Evolutionary conservation across 805 yeast species (phyloP), one percentile per base, ranked within the genome.

Genomic region (Millerozyma miso): DNA sequence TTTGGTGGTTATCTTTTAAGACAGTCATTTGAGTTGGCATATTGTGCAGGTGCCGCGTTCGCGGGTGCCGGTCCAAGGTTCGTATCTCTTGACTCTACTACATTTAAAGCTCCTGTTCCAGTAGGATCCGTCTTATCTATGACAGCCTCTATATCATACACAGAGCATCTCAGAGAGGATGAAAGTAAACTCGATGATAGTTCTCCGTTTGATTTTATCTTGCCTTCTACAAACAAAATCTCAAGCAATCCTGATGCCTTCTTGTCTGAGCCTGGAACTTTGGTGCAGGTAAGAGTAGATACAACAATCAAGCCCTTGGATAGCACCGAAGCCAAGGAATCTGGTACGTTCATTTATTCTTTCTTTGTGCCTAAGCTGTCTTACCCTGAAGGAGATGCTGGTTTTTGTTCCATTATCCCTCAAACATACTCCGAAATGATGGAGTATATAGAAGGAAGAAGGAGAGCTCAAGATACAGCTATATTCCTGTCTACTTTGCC

Each of bases 1-100:
- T 90, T 90, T 63, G 98, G 98, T 54, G 98, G 98, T 20, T 90
- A 90, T 57, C 69, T 90, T 56, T 77, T 90, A 72, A 80, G 97
- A 63, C 96, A 89, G 65, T 81, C 96, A 2, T 90, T 90, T 60
- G 98, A 90, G 62, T 77, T 90, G 55, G 97, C 96, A 1, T 90
- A 89, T 60, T 88, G 96, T 65, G 80, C 91, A 14, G 88, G 96
- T 5, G 96, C 96, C 4, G 86, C 95, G 1, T 88, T 90, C 56
- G 73, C 96, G 2, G 81, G 81, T 50, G 81, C 91, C 13, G 80
- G 84, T 46, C 97, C 98, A 35, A 74, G 97, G 59, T 90, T 90
- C 53, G 86, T 88, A 8, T 85, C 96, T 2, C 74, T 90, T 51
- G 97, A 90, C 60, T 84, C 93, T 17, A 88, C 96, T 35, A 85